Evolutionary conservation across 345 rosid species (phyloP).

Genomic region (Eucalyptus cladocalyx): DNA sequence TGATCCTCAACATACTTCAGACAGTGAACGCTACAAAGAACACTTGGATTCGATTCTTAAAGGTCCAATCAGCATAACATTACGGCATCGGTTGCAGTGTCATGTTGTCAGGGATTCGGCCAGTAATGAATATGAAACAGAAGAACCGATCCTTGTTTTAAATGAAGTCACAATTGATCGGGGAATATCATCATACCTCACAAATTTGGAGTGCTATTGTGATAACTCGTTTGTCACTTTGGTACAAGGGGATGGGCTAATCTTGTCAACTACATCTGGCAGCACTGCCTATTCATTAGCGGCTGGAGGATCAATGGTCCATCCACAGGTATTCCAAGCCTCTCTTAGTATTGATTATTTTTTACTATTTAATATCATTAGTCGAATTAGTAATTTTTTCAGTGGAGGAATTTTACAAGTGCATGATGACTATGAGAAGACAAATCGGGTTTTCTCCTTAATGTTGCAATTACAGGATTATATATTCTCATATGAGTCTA

Average conservation of each 20-base stretch:
- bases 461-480: background rate
- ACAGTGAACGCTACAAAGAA: slow-evolving; percentile 80
- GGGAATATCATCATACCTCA: slow-evolving; percentile 87
- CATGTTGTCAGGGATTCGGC: slow-evolving; percentile 77
- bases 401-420: background rate
- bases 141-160: slow-evolving; percentile 67
- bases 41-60: slow-evolving; percentile 62
- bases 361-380: background rate
- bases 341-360: background rate
- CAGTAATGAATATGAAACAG: slow-evolving; percentile 57
- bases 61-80: slow-evolving; percentile 91
- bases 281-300: slow-evolving; percentile 99
- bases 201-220: slow-evolving; percentile 95
- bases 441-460: background rate
- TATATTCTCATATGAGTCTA: background rate
- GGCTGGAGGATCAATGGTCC: slow-evolving; percentile 99
- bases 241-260: slow-evolving; percentile 98
- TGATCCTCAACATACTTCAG: slow-evolving; percentile 39
- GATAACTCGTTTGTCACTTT: slow-evolving; percentile 92
- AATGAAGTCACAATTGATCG: slow-evolving; percentile 99
- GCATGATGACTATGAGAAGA: background rate
- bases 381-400: background rate
- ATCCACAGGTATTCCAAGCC: slow-evolving; percentile 70
- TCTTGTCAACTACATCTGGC: slow-evolving; percentile 93
- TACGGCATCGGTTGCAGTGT: slow-evolving; percentile 83